phyloP scores from a whole-genome alignment of 495 filamentous ascomycete species.

The Lasiosphaeriaceae sp. region DNA sequence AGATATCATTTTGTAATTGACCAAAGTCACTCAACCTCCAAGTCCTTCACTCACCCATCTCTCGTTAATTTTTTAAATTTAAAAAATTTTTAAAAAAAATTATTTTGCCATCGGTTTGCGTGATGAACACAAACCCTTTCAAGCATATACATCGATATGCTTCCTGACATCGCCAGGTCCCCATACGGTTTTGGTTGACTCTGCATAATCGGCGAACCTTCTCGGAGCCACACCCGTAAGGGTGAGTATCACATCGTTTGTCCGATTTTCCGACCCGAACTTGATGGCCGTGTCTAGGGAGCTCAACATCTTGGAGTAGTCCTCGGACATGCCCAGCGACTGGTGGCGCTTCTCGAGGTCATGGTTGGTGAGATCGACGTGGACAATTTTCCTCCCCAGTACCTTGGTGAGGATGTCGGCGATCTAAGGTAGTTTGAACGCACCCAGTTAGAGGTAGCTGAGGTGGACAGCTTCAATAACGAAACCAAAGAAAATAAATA shows the following conservation, averaged over 20 bases:
- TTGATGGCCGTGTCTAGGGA: slow-evolving; percentile 33
- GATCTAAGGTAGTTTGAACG: slow-evolving; percentile 28
- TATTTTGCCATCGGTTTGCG: too few relatives aligned
- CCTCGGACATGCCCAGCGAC: slow-evolving; percentile 28
- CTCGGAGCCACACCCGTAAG: slow-evolving; percentile 34
- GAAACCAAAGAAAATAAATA: background rate
- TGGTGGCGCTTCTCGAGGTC: slow-evolving; percentile 24
- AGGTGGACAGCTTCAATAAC: background rate
- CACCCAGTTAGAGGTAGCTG: background rate
- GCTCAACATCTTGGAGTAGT: slow-evolving; percentile 32
- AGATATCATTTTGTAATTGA: too few relatives aligned
- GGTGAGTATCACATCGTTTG: slow-evolving; percentile 34
- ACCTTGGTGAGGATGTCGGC: slow-evolving; percentile 37
- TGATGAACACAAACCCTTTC: background rate
- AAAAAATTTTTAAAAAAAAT: too few relatives aligned
- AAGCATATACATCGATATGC: background rate
- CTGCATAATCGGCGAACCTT: slow-evolving; percentile 31
- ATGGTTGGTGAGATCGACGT: slow-evolving; percentile 36
- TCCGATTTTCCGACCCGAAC: slow-evolving; percentile 36
- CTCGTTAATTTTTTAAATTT: too few relatives aligned
- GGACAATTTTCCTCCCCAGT: slow-evolving; percentile 37
- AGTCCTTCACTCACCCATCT: too few relatives aligned
- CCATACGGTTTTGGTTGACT: slow-evolving; percentile 33
- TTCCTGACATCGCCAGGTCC: background rate
- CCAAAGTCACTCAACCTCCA: too few relatives aligned